Base-by-base conservation (phyloP, 1,284 basidiomycete genomes). In the Fomes fomentarius region DNA sequence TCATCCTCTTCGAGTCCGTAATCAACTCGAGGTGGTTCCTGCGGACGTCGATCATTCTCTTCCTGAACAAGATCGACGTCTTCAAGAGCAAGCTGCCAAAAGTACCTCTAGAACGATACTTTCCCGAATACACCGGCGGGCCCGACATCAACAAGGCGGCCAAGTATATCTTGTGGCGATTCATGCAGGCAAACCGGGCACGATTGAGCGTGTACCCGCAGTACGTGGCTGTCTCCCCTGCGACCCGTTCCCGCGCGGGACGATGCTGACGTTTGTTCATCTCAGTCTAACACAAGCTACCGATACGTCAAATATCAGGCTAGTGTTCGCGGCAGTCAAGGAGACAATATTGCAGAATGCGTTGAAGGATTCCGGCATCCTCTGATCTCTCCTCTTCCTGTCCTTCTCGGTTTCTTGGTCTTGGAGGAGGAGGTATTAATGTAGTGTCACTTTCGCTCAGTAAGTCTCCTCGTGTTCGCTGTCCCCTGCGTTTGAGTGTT, bases 21-120 rank as follows among this genome's bases (percentile, higher is more conserved):
- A 95, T 98, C 78, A 98, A 98, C 75, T 94, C 94, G n/a, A 78
- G 94, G 43, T 98, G 96, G 96, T 99, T 99, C 79, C 74, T 94
- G 25, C 82, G 93, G 45, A 96, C 94, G 14, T 94, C 91, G 0
- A 92, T 98, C 56, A 96, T 98, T 63, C 72, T 98, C 15, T 96
- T 96, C 78, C 71, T 97, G 50, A 98, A 96, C 76, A 97, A 97
- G 80, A 96, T 96, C 51, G 95, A 97, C 66, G 88, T 97, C 2
- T 98, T 98, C 81, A 96, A 95, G 79, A 83, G 80, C 63, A 98
- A 98, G 72, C 77, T 98, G 25, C 90, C 93, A 4, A 95, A 94
- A 78, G 85, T 84, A 31, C 95, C 95, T 3, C 76, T 98, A 15
- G 91, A 95, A 51, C 81, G 84, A 56, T 96, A 94, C 72, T 98